Base-by-base conservation (phyloP, 257 asterid species). In the Solanum lignicaule region DNA sequence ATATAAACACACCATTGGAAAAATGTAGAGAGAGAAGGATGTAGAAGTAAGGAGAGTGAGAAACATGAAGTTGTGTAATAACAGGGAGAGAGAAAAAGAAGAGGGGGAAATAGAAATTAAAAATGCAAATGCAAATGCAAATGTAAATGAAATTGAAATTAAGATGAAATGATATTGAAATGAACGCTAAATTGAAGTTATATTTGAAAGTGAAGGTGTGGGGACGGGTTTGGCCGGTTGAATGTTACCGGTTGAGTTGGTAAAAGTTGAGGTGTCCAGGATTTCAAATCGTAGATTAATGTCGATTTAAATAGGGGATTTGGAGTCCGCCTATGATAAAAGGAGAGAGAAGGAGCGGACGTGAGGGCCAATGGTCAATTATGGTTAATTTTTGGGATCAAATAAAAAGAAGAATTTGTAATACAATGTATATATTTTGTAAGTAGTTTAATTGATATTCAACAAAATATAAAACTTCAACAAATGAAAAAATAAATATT, bases 11-110 rank as follows among this genome's bases (percentile, higher is more conserved):
- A 14, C 36, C 36, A 68, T 68, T 68, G 88, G 89, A 75, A 87
- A 84, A 83, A 86, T 92, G 86, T 92, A 91, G 89, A 91, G 86
- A 91, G 88, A 91, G 93, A 68, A 88, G 69, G 90, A 62, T 91
- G 75, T 87, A 86, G 89, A 81, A 90, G 38, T 83, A 68, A 46
- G 18, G 52, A 43, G 90, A 41, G 90, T 21, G 62, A 86, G 92
- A 76, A 87, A 85, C 75, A 84, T 87, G 81, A 41, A 69, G 72
- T 35, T 41, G n/a, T 68, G 88, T 18, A 58, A 43, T 43, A 43
- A 12, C 52, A 43, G 52, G 52, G 16, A 43, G 2, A 43, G 85
- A 69, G 88, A 13, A 48, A 86, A 69, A 88, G 81, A 76, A 16
- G 89, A 9, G 89, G 8, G 86, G 87, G 84, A 89, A 87, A 90